Evolutionary conservation across 305 asterid genomes (phyloP), one percentile per base, ranked within the genome.

Genomic region (Stenogyne calaminthoides): DNA sequence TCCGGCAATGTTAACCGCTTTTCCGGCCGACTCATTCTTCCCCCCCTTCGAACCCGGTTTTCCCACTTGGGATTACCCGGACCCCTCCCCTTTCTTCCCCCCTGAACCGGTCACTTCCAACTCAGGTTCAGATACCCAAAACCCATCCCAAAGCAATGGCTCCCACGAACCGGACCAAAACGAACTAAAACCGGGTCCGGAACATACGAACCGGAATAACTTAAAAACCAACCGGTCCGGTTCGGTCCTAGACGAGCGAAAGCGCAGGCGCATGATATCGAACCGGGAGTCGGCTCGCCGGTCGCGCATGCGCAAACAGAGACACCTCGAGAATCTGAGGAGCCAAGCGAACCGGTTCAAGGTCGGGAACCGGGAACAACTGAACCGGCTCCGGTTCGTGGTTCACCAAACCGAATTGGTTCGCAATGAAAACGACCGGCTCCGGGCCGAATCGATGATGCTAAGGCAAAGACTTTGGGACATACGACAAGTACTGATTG

Each of bases 221-320:
- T 61, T 36, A 18, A 74, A 57, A 1, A 70, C 39, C 18, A 18
- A 62, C 12, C 60, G 20, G 18, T 64, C 88, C 78, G 76, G 81
- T 64, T 77, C 75, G 0, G 79, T 44, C 47, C 6, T 54, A 20
- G 93, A 92, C 63, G 96, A 92, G 49, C 77, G 90, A 27, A 90
- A 90, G 85, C 86, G 73, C 5, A 81, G 89, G 65, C 96, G 98
- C 7, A 92, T 84, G 96, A 14, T 88, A 61, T 92, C 98, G 70
- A 92, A 92, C 92, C 91, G 98, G 67, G 98, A 90, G 73, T 92
- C 98, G 15, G 98, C 98, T 0, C 75, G 89, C 59, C 83, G 96
- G 75, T 92, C 98, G 16, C 89, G 98, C n/a, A 76, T 85, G 95
- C 74, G 98, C 39, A 90, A 92, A 82, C 98, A 90, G 81, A 84